A percentile compares a stretch with the other conserved stretches of the same genome.
These are phyloP conservation scores for Climacium dendroides DNA, from an alignment of 225 moss, liverwort and hornwort species.

Conservation along the genomic window DNA sequence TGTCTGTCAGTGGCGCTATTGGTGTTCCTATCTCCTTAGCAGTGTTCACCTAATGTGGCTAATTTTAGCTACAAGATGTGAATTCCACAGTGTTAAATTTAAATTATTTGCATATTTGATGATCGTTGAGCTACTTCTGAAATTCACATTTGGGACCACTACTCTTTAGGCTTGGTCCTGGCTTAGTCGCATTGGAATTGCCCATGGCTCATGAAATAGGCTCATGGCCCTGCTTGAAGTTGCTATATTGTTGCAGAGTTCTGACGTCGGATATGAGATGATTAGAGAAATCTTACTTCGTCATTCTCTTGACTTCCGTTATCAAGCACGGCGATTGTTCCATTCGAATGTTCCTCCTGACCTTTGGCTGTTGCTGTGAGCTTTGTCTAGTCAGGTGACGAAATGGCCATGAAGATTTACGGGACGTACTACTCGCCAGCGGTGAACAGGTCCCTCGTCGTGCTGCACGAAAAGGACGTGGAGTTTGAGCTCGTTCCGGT, in stretches of 20 bases:
- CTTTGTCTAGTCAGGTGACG: background rate
- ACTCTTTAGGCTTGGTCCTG: background rate
- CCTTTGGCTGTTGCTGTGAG: background rate
- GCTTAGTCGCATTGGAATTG: background rate
- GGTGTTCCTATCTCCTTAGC: background rate
- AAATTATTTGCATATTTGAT: background rate
- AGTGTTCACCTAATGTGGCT: background rate
- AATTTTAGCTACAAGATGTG: background rate
- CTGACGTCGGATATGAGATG: background rate
- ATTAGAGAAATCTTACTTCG: background rate
- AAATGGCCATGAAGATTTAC: conserved; percentile 22
- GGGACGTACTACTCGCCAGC: conserved; percentile 14
- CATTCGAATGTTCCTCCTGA: background rate
- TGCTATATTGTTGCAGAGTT: background rate
- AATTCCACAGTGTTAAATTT: background rate
- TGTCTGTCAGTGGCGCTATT: background rate
- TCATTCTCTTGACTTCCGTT: background rate
- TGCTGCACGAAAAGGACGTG: conserved; percentile 17
- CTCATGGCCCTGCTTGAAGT: background rate
- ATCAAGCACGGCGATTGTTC: no score
- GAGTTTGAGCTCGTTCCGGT: conserved; percentile 10
- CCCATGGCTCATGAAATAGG: background rate
- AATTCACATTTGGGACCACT: background rate
- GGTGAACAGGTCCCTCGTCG: conserved; percentile 3
- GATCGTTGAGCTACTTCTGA: background rate